Evolutionary conservation across 768 basidiomycete species (phyloP), one percentile per base, ranked within the genome.

Genomic region (Mycena kentingensis): DNA sequence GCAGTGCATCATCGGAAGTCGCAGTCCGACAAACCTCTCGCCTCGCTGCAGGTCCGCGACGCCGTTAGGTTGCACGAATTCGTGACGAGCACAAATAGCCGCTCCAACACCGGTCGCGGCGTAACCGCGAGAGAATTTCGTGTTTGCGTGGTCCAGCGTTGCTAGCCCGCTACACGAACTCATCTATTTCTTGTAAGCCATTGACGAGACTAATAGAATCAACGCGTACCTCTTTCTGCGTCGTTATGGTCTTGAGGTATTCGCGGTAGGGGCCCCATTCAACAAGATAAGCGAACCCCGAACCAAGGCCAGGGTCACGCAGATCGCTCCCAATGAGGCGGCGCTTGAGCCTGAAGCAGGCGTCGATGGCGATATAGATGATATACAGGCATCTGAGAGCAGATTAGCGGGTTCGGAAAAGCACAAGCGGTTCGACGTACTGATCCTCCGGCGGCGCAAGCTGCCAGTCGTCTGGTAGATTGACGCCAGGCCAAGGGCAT

Each of bases 401-500:
- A 26, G 26, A 5, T 15, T 21, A 24, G 11, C 22, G 28, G 31
- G 32, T 16, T 8, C 31, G 8, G 8, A 16, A 32, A 32, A 16
- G 16, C 8, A 32, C 10, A 34, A 21, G 39, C 29, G 10, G 16
- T 26, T 28, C 8, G 57, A n/a, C 62, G 25, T 51, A 67, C 65
- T 46, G 31, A 2, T 32, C 16, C 19, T 66, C 53, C 4, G 36
- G 41, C 0, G 59, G 38, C 3, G 51, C 58, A 5, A 59, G 28
- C 25, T 62, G 32, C 68, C 66, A 71, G 22, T 58, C 57, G 1
- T 47, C 41, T 0, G 63, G 64, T 2, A 75, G 45, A 52, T 73
- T 73, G 0, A 64, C 55, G 0, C 57, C 65, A 0, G 66, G 67
- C 0, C 66, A 64, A 2, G 72, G 74, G 51, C 73, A 75, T 3